phyloP scores from a whole-genome alignment of 768 basidiomycete species.

The Pleurotus platypus region DNA sequence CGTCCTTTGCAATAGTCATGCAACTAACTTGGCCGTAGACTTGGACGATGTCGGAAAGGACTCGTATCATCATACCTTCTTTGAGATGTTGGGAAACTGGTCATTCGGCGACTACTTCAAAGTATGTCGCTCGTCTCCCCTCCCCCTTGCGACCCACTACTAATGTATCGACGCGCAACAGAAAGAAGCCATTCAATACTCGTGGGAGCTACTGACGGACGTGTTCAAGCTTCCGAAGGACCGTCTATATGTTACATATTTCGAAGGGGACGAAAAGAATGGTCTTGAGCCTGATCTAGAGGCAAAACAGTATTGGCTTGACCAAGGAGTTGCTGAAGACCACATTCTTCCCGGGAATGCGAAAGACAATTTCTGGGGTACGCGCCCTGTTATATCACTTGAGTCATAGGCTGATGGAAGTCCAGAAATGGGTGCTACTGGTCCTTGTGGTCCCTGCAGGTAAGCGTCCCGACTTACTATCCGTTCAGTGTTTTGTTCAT shows the following conservation, averaged over 20 bases:
- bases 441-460: slow-evolving; percentile 98
- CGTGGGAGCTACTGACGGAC: slow-evolving; percentile 91
- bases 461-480: slow-evolving; percentile 21
- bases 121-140: slow-evolving; percentile 33
- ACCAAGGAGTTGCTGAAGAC: slow-evolving; percentile 84
- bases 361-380: slow-evolving; percentile 99
- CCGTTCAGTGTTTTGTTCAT: background rate
- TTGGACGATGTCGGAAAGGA: slow-evolving; percentile 99
- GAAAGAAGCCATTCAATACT: slow-evolving; percentile 91
- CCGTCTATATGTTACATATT: slow-evolving; percentile 95
- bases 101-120: slow-evolving; percentile 99
- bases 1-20: background rate
- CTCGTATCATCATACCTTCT: slow-evolving; percentile 97
- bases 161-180: slow-evolving; percentile 22
- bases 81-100: slow-evolving; percentile 99
- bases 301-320: slow-evolving; percentile 82
- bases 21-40: slow-evolving; percentile 44
- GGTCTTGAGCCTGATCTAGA: slow-evolving; percentile 87
- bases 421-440: slow-evolving; percentile 96
- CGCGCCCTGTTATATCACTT: slow-evolving; percentile 16
- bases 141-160: slow-evolving; percentile 5
- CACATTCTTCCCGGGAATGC: slow-evolving; percentile 92
- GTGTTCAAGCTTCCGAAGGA: slow-evolving; percentile 88
- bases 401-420: no score
- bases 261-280: slow-evolving; percentile 87